These are phyloP conservation scores for Russula vinacea DNA, from an alignment of 768 basidiomycete species.

Conservation along the genomic window DNA sequence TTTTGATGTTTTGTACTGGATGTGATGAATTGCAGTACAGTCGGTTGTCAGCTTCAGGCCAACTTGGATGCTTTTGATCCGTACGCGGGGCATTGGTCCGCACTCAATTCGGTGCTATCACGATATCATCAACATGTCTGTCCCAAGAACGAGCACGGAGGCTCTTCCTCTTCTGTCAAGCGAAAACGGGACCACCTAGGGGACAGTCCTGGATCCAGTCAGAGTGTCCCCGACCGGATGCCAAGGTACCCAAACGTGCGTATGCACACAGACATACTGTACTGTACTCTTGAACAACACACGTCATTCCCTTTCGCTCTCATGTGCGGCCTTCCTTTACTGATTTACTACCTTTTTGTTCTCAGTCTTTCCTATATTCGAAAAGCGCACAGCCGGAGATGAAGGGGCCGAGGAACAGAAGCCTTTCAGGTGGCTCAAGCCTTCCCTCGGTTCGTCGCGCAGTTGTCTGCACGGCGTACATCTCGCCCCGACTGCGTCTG, in stretches of 20 bases:
- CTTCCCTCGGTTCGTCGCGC: constrained; percentile 35
- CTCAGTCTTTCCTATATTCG: constrained; percentile 36
- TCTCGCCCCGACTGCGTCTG: constrained; percentile 41
- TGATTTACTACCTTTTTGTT: not conserved
- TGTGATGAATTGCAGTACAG: not conserved
- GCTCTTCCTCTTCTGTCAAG: constrained; percentile 8
- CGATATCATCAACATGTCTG: constrained; percentile 7
- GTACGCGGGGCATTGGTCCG: not conserved
- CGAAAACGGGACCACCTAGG: constrained; percentile 4
- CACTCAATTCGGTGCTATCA: not conserved
- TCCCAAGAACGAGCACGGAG: not conserved
- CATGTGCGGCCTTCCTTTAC: not conserved
- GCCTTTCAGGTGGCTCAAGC: constrained; percentile 36
- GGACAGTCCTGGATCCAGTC: not conserved
- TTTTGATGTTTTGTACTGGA: not conserved
- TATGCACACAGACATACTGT: not conserved
- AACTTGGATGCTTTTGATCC: not conserved
- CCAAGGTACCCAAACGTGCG: constrained; percentile 22
- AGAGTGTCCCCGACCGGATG: not conserved
- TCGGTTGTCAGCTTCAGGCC: no score
- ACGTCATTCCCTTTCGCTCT: not conserved
- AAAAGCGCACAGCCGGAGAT: constrained; percentile 21
- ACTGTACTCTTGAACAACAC: not conserved
- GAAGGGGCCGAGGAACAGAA: constrained; percentile 4
- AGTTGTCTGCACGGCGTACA: constrained; percentile 42